These are phyloP conservation scores for Aristolochia californica DNA, from an alignment of 164 flowering plant genomes.

Conservation along the genomic window DNA sequence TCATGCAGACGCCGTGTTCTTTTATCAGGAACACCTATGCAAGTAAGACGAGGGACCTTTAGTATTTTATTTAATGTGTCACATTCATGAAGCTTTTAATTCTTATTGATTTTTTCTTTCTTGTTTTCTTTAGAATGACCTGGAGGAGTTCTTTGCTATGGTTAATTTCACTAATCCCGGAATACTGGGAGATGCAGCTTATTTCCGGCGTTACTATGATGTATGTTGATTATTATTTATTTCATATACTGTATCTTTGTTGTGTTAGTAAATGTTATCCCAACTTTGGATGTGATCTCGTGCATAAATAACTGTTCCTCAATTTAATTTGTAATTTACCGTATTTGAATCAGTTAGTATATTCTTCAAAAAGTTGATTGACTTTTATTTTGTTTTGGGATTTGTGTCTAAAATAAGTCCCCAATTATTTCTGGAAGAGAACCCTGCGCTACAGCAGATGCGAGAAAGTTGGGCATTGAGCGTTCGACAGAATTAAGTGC, in stretches of 20 bases:
- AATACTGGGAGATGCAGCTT: slow-evolving; percentile 74
- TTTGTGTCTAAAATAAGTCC: slow-evolving; percentile 24
- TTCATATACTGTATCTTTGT: not conserved
- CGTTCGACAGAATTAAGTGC: slow-evolving; percentile 82
- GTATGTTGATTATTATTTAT: slow-evolving; percentile 24
- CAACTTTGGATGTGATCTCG: too few relatives aligned
- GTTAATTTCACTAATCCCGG: slow-evolving; percentile 98
- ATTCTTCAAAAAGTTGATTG: not conserved
- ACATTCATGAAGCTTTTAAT: not conserved
- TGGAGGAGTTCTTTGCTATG: slow-evolving; percentile 97
- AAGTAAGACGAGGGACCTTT: slow-evolving; percentile 35
- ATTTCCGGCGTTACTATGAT: slow-evolving; percentile 91
- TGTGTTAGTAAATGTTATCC: too few relatives aligned
- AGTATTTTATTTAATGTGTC: slow-evolving; percentile 6
- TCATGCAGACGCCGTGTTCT: slow-evolving; percentile 78
- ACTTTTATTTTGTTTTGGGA: not conserved
- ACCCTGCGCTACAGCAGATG: slow-evolving; percentile 74
- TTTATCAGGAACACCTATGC: slow-evolving; percentile 98
- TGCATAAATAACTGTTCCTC: not conserved
- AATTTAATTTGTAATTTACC: not conserved
- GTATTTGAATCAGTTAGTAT: not conserved
- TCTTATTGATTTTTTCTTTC: not conserved
- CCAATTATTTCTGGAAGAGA: slow-evolving; percentile 94
- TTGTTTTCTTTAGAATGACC: slow-evolving; percentile 60
- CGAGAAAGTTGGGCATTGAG: slow-evolving; percentile 57